Conservation (phyloP, 192 early-diverging fungal species). For the Entomortierella beljakovae region DNA sequence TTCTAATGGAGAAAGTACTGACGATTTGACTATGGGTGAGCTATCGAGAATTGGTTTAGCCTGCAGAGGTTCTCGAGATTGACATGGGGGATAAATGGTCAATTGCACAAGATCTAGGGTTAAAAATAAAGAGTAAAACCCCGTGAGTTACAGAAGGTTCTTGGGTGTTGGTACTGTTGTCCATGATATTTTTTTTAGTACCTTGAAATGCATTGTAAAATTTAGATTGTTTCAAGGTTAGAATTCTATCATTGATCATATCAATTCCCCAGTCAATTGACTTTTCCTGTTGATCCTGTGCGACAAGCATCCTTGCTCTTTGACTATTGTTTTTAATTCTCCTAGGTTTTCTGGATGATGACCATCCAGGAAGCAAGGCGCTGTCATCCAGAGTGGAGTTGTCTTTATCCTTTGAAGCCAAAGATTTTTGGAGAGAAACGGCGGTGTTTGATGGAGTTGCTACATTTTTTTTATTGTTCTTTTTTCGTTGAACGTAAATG, state of each 20-base stretch:
- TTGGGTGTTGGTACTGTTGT: neutral
- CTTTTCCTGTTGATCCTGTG: constrained; percentile 2
- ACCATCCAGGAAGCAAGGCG: constrained; percentile 38
- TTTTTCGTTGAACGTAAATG: constrained; percentile 26
- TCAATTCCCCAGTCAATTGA: constrained; percentile 33
- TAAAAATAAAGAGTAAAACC: neutral
- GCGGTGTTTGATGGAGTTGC: neutral
- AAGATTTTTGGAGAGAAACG: too few species aligned
- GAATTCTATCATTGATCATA: constrained; percentile 27
- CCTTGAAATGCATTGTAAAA: constrained; percentile 42
- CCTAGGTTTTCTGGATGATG: neutral
- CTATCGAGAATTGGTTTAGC: neutral
- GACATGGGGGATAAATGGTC: constrained; percentile 23
- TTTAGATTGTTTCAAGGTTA: constrained; percentile 32
- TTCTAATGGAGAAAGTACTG: neutral
- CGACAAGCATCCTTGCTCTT: constrained; percentile 36
- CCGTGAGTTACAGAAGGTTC: neutral
- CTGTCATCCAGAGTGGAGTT: neutral
- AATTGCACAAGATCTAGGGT: constrained; percentile 20
- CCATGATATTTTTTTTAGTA: neutral
- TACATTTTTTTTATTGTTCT: constrained; percentile 2
- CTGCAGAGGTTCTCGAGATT: neutral
- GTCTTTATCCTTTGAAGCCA: neutral
- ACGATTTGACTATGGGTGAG: neutral
- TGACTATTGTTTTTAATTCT: constrained; percentile 52